Evolutionary conservation across 1,284 basidiomycete species (phyloP).

Genomic region (Tilletia walkeri): DNA sequence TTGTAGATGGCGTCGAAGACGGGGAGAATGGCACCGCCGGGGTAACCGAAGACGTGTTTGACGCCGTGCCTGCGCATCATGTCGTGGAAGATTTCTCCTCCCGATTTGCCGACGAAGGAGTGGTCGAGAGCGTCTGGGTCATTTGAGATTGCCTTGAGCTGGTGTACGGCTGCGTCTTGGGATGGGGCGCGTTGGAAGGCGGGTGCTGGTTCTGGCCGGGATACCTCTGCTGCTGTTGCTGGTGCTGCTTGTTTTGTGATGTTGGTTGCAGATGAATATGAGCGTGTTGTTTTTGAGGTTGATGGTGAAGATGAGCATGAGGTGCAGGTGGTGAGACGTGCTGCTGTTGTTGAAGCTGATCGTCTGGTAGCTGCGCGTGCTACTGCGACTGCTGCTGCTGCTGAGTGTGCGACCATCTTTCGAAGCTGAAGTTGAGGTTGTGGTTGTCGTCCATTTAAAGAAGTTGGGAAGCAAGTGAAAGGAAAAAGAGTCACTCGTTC

Average conservation of each 20-base stretch:
- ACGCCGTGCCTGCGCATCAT: slow-evolving; percentile 98
- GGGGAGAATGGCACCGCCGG: slow-evolving; percentile 93
- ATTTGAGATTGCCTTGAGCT: slow-evolving; percentile 27
- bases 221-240: slow-evolving; percentile 10
- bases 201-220: slow-evolving; percentile 46
- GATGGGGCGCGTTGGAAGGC: slow-evolving; percentile 42
- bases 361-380: slow-evolving; percentile 2
- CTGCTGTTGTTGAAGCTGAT: not conserved
- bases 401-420: slow-evolving; percentile 1
- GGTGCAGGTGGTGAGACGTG: slow-evolving; percentile 20
- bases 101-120: slow-evolving; percentile 84
- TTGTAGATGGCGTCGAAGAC: slow-evolving; percentile 99
- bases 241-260: slow-evolving; percentile 14
- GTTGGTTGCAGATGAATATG: not conserved
- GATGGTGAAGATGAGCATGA: slow-evolving; percentile 21
- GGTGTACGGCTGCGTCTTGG: slow-evolving; percentile 26
- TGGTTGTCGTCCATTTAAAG: not conserved
- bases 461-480: not conserved
- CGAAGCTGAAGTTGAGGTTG: not conserved
- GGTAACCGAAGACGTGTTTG: slow-evolving; percentile 96
- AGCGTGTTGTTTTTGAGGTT: slow-evolving; percentile 20
- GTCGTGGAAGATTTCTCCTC: slow-evolving; percentile 97
- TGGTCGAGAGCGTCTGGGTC: slow-evolving; percentile 53
- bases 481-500: not conserved
- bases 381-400: not conserved